phyloP scores from a whole-genome alignment of 2,329 filamentous ascomycete genomes.

The Fusarium nelsonii region DNA sequence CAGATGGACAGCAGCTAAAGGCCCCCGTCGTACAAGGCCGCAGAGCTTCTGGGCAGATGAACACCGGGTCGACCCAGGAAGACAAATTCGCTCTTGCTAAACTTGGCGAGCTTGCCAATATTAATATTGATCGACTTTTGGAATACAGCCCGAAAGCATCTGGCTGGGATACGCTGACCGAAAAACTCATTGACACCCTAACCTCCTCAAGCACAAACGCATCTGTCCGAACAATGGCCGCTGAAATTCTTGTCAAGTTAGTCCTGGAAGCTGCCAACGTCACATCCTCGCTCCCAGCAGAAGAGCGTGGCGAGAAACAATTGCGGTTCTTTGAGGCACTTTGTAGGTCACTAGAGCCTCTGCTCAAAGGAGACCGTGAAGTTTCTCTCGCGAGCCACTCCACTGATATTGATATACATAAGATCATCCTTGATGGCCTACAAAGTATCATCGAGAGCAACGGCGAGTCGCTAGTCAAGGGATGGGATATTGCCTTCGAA shows the following conservation, averaged over 20 bases:
- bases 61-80: conserved; percentile 68
- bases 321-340: conserved; percentile 77
- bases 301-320: conserved; percentile 72
- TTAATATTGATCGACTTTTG: conserved; percentile 81
- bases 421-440: conserved; percentile 81
- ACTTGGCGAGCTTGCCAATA: conserved; percentile 76
- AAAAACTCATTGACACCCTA: conserved; percentile 65
- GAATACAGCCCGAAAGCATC: conserved; percentile 73
- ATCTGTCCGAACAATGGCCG: conserved; percentile 69
- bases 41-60: conserved; percentile 59
- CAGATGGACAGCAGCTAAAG: conserved; percentile 50
- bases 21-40: conserved; percentile 58
- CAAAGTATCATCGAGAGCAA: conserved; percentile 88
- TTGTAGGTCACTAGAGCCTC: conserved; percentile 66
- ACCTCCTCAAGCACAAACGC: conserved; percentile 61
- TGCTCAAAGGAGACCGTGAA: conserved; percentile 67
- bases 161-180: conserved; percentile 79
- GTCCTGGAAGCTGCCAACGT: conserved; percentile 69
- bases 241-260: conserved; percentile 72
- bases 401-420: conserved; percentile 83
- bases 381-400: conserved; percentile 69
- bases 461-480: conserved; percentile 83
- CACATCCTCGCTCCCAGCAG: conserved; percentile 64
- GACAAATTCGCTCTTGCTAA: conserved; percentile 78
- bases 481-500: conserved; percentile 88